Base-by-base conservation (phyloP, 345 rosid species). In the Moricandia arvensis region DNA sequence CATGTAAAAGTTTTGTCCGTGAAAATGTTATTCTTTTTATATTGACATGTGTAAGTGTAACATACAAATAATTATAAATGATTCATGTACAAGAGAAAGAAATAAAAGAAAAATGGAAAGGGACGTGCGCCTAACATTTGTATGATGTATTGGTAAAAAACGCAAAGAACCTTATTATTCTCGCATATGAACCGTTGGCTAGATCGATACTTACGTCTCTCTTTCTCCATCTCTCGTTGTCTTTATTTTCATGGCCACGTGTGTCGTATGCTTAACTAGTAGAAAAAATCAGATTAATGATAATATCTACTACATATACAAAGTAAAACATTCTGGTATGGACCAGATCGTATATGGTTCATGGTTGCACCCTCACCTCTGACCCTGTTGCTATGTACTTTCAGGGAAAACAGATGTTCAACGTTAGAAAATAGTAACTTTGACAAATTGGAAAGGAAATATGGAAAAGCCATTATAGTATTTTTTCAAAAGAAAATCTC, bases 121-220 rank as follows among this genome's bases (percentile, higher is more conserved):
- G 66, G 86, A 86, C 89, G 78, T 83, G 45, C 81, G 88, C 90
- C 90, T 85, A 83, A 83, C 85, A 71, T 54, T 45, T 59, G 79
- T 51, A 33, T 51, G 62, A 63, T 59, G 57, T 30, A 55, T 65
- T 71, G 27, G 69, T 66, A 62, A 55, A 71, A 63, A 55, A 69
- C 60, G 71, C 71, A 70, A 54, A 71, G 74, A 27, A 66, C 69
- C 62, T 66, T 53, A 58, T 57, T 69, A 75, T 68, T 75, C 59
- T 78, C 80, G 59, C 61, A 55, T 75, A 57, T 79, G 73, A 71
- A 30, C 66, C 66, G 45, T 72, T 65, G 67, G 68, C 74, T 41
- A 72, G 55, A 71, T 43, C 74, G 24, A 65, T 66, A 75, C 60
- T 71, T 70, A 65, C 71, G 75, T 75, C 74, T 75, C 74, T 63